A percentile compares a stretch with the other conserved stretches of the same genome.
These are phyloP conservation scores for Hordeum marinum DNA, from an alignment of 176 grass and related monocot genomes.

Conservation along the genomic window DNA sequence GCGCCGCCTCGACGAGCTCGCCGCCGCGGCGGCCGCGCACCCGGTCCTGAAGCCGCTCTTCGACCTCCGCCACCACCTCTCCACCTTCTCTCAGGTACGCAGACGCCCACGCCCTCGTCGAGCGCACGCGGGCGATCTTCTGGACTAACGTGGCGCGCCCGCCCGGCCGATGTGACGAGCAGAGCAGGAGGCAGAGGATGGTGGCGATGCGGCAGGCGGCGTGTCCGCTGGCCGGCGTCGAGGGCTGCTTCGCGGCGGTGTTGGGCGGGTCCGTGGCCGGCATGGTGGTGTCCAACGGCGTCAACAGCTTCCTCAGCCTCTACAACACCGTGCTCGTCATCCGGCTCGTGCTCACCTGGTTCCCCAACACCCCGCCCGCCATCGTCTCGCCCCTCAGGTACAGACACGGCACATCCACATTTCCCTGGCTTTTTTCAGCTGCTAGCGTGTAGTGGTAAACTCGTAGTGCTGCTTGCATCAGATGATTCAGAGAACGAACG, in stretches of 20 bases:
- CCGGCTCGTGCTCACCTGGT: slow-evolving; percentile 96
- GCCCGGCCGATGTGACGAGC: slow-evolving; percentile 8
- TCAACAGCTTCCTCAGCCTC: slow-evolving; percentile 90
- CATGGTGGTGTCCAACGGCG: slow-evolving; percentile 78
- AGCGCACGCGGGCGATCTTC: not conserved
- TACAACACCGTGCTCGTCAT: slow-evolving; percentile 89
- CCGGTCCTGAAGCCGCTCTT: slow-evolving; percentile 65
- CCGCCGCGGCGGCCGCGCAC: slow-evolving; percentile 51
- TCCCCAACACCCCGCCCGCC: slow-evolving; percentile 84
- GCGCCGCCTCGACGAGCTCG: slow-evolving; percentile 50
- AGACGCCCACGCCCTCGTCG: not conserved
- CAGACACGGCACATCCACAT: not conserved
- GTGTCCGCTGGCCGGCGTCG: slow-evolving; percentile 19
- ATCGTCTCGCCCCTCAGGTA: slow-evolving; percentile 94
- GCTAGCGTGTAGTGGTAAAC: not conserved
- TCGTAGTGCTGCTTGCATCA: not conserved
- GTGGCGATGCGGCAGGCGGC: slow-evolving; percentile 30
- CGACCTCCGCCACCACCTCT: slow-evolving; percentile 49
- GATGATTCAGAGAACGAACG: not conserved
- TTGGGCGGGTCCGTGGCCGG: slow-evolving; percentile 78
- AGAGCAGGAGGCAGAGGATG: slow-evolving; percentile 32
- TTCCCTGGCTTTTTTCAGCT: not conserved
- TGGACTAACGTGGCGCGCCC: not conserved
- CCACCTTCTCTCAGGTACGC: slow-evolving; percentile 67
- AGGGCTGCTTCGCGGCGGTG: slow-evolving; percentile 71